A percentile compares a stretch with the other conserved stretches of the same genome.
Conservation (phyloP, 148 eudicot species). For the Diospyros lotus region DNA sequence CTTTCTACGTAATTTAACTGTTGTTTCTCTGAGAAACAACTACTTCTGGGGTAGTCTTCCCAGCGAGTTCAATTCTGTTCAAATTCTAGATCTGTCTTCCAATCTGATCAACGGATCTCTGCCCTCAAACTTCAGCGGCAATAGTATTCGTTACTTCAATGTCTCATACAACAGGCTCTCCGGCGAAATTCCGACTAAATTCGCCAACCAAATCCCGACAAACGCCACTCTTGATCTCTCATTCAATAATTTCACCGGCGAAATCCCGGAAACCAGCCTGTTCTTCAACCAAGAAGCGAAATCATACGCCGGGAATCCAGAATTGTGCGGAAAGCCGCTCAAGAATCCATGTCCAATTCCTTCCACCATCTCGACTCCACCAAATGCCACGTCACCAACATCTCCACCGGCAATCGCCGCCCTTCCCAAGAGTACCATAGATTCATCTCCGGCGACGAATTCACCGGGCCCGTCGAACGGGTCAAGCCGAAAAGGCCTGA, state of each 20-base stretch:
- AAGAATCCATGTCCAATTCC: conserved; percentile 44
- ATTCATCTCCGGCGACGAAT: conserved; percentile 24
- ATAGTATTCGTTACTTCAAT: conserved; percentile 37
- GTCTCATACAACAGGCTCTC: conserved; percentile 59
- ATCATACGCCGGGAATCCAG: conserved; percentile 57
- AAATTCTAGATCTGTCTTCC: conserved; percentile 60
- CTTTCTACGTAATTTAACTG: conserved; percentile 35
- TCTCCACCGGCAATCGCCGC: conserved; percentile 82
- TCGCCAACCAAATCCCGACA: conserved; percentile 39
- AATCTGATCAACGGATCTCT: conserved; percentile 69
- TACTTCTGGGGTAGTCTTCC: conserved; percentile 58
- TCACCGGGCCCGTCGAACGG: conserved; percentile 14
- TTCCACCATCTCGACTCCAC: conserved; percentile 20
- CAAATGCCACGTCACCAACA: conserved; percentile 23
- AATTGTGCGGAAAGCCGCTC: conserved; percentile 62
- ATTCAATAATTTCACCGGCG: conserved; percentile 63
- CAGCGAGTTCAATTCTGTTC: conserved; percentile 40
- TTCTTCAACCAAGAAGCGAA: conserved; percentile 37
- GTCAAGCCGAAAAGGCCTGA: conserved; percentile 20
- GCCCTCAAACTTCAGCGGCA: conserved; percentile 48
- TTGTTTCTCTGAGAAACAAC: conserved; percentile 46
- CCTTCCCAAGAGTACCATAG: conserved; percentile 43
- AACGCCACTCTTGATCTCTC: conserved; percentile 74
- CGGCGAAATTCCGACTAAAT: conserved; percentile 62
- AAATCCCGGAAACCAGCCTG: conserved; percentile 49